Conservation (phyloP, 2,329 filamentous ascomycete genomes). For the Alternaria brassicae region DNA sequence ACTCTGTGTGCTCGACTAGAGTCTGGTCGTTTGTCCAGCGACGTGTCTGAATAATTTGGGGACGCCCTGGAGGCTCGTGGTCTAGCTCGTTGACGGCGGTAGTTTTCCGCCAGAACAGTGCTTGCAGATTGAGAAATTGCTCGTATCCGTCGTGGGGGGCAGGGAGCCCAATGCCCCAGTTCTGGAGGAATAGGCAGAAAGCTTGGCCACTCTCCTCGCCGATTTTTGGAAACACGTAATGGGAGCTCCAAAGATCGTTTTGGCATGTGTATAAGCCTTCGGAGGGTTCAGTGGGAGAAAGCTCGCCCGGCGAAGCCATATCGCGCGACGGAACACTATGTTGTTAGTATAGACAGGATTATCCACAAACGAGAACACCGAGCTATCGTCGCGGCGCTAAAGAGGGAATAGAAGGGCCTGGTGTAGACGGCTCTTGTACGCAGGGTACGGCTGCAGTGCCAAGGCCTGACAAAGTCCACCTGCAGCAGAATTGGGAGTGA, state of each 20-base stretch:
- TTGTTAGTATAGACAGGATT: background rate
- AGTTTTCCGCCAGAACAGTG: constrained; percentile 14
- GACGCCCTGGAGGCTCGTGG: background rate
- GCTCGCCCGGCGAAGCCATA: background rate
- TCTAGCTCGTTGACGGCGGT: background rate
- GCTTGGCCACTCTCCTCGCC: constrained; percentile 9
- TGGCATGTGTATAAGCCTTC: background rate
- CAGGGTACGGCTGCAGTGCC: background rate
- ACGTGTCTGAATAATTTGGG: background rate
- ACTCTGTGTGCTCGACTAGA: constrained; percentile 4
- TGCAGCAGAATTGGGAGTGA: background rate
- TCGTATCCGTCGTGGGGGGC: background rate
- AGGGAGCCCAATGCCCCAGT: background rate
- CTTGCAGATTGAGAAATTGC: constrained; percentile 14
- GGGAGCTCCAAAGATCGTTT: background rate
- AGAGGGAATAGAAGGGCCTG: background rate
- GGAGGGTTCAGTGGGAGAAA: background rate
- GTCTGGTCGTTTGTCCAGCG: background rate
- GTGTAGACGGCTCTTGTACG: background rate
- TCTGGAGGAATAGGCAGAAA: constrained; percentile 5
- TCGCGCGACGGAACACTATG: background rate
- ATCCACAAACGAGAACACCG: background rate
- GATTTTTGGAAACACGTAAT: constrained; percentile 3
- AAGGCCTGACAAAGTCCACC: constrained; percentile 1
- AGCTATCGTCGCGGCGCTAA: background rate